These are phyloP conservation scores for Penicillium psychrosexuale DNA, from an alignment of 2,329 filamentous ascomycete species.

Conservation along the genomic window DNA sequence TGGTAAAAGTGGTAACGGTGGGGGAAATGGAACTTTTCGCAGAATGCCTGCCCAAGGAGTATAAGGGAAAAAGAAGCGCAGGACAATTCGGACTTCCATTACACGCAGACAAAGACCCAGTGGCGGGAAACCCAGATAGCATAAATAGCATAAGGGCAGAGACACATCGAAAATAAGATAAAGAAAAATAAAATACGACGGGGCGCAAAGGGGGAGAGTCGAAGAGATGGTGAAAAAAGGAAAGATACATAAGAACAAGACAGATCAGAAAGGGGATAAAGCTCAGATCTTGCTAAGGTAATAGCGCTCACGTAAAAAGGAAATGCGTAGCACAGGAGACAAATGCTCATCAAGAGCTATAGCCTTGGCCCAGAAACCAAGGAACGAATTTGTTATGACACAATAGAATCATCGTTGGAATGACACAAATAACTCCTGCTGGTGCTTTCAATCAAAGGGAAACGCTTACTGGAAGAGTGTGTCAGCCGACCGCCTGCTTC, in stretches of 20 bases:
- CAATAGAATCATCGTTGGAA: conserved; percentile 43
- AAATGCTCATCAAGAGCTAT: conserved; percentile 45
- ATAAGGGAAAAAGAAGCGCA: conserved; percentile 33
- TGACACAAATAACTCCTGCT: conserved; percentile 44
- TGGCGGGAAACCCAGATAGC: conserved; percentile 20
- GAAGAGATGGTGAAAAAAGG: conserved; percentile 6
- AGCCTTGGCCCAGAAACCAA: conserved; percentile 33
- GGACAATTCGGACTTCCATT: conserved; percentile 38
- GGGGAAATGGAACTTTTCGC: conserved; percentile 43
- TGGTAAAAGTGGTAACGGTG: conserved; percentile 12
- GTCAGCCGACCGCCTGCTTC: conserved; percentile 30
- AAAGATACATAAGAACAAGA: conserved; percentile 22
- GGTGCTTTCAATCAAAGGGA: conserved; percentile 42
- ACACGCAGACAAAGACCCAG: conserved; percentile 36
- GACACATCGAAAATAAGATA: conserved; percentile 12
- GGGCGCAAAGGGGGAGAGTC: conserved; percentile 1
- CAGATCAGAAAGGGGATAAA: conserved; percentile 12
- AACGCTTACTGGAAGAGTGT: conserved; percentile 35
- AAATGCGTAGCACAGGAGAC: conserved; percentile 43
- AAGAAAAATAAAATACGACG: conserved; percentile 10
- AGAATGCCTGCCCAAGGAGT: conserved; percentile 45
- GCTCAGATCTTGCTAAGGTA: conserved; percentile 39
- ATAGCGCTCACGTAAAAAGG: conserved; percentile 41
- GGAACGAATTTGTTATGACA: conserved; percentile 40
- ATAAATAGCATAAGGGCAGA: conserved; percentile 19